Conservation (phyloP, 495 filamentous ascomycete genomes). For the Aspergillus sclerotiicarbonarius region DNA sequence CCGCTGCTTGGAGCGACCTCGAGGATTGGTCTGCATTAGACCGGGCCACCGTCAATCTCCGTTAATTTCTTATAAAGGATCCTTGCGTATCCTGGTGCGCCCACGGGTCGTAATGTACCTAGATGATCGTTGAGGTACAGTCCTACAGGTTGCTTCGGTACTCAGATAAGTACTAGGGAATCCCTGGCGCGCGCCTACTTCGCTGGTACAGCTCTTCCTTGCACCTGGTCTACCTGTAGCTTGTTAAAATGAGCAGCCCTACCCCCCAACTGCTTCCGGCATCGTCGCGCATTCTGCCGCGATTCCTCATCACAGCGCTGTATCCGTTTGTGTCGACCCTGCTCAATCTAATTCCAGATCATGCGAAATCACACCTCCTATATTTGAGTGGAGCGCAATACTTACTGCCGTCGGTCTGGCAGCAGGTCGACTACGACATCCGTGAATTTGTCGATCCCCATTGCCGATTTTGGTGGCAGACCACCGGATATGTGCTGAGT, state of each 20-base stretch:
- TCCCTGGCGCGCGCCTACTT: not conserved
- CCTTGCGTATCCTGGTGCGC: not conserved
- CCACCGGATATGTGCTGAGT: not conserved
- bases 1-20: too few species aligned
- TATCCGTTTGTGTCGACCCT: not conserved
- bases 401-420: not conserved
- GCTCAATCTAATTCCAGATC: not conserved
- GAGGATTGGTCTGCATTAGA: too few species aligned
- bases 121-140: too few species aligned
- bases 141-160: too few species aligned
- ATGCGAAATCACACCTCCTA: not conserved
- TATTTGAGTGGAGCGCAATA: not conserved
- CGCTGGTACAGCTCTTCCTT: not conserved
- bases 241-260: not conserved
- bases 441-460: constrained; percentile 1
- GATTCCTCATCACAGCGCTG: not conserved
- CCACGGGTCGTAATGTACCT: not conserved
- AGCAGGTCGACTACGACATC: not conserved
- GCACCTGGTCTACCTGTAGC: not conserved
- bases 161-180: not conserved
- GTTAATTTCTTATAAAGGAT: not conserved
- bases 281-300: not conserved
- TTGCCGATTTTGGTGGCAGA: constrained; percentile 2
- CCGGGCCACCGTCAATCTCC: not conserved
- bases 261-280: not conserved